Evolutionary conservation across 140 eudicot species (phyloP).

Genomic region (Flaveria floridana): DNA sequence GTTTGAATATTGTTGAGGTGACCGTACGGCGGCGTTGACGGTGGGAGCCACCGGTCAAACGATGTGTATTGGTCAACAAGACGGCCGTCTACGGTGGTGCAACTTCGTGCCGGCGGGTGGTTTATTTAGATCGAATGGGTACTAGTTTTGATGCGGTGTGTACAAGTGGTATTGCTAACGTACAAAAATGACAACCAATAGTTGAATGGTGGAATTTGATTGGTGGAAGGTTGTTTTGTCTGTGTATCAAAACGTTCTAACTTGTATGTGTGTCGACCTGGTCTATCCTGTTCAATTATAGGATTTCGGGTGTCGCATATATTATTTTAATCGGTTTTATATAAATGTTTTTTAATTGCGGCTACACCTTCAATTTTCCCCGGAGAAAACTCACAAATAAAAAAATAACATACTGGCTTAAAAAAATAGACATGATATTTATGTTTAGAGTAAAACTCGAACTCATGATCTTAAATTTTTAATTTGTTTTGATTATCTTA

Average conservation of each 20-base stretch:
- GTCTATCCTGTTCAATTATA: neutral
- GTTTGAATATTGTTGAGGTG: constrained; percentile 11
- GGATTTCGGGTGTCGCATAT: neutral
- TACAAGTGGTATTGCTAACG: constrained; percentile 25
- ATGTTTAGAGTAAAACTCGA: too few species aligned
- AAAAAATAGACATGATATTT: too few species aligned
- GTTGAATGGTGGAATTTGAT: constrained; percentile 20
- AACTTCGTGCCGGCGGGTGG: neutral
- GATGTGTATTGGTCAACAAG: constrained; percentile 10
- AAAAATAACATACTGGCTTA: too few species aligned
- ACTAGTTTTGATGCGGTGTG: constrained; percentile 26
- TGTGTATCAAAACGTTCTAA: neutral
- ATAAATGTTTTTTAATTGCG: too few species aligned
- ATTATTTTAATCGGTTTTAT: too few species aligned
- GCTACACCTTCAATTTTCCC: too few species aligned
- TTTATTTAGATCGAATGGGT: neutral
- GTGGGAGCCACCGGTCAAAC: constrained; percentile 20
- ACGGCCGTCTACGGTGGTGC: constrained; percentile 15
- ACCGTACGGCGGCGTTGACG: constrained; percentile 27
- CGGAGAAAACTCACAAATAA: too few species aligned
- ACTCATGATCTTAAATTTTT: too few species aligned
- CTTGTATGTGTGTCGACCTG: neutral
- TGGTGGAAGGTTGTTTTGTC: constrained; percentile 14
- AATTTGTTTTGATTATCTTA: too few species aligned
- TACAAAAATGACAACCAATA: constrained; percentile 28